Evolutionary conservation across 2,329 filamentous ascomycete species (phyloP), one percentile per base, ranked within the genome.

Genomic region (Cladosporium austrohemisphaericum): DNA sequence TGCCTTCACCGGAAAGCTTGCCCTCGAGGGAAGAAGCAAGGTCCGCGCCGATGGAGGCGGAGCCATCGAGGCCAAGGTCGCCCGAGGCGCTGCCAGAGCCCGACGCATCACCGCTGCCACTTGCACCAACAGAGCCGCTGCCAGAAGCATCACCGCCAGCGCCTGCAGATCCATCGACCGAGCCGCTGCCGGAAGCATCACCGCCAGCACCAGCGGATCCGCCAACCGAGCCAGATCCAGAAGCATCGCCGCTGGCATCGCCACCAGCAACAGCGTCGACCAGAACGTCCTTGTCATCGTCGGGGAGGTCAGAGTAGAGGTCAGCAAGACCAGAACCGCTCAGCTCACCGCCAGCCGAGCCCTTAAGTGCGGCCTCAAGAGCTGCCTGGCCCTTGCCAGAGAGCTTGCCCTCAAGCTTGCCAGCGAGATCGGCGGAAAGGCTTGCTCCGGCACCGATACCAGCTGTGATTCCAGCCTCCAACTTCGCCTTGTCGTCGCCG

Each of bases 31-130:
- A 14, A 14, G 10, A 18, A 13, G 23, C 31, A 5, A 47, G 9
- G 16, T 29, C 43, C 16, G 32, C 25, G 10, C 13, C 23, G 11
- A 35, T 29, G 22, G 10, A 28, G 9, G 43, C 43, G 28, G n/a
- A n/a, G 41, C 41, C 41, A n/a, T 19, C 23, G 25, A 38, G 32
- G 26, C 9, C 26, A n/a, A 43, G 40, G 49, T 56, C 23, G 54
- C 58, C 41, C 16, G 41, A 47, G 9, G n/a, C 14, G 4, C 10
- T 18, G 5, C 31, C 43, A 16, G 43, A 46, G 43, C 31, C 43
- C 13, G 20, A 26, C 5, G 31, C 43, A 22, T 23, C 32, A 25
- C 28, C 41, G 5, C 16, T 14, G 19, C 41, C 41, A 10, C 10
- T 16, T 13, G 25, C 23, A 13, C 14, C 18, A 10, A 22, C 41